These are phyloP conservation scores for Dioszegia crocea DNA, from an alignment of 768 basidiomycete genomes.

Conservation along the genomic window DNA sequence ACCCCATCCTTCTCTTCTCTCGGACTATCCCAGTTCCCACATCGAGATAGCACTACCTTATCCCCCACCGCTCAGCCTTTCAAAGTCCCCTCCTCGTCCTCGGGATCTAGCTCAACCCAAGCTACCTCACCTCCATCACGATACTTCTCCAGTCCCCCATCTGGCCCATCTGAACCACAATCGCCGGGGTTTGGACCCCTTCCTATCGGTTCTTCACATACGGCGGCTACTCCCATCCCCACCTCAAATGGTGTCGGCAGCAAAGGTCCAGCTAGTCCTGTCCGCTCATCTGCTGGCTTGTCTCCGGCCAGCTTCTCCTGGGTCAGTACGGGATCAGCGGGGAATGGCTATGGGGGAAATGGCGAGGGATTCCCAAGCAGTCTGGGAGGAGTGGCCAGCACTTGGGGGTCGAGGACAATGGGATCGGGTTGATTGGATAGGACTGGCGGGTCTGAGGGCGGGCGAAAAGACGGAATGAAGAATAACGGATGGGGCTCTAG, in stretches of 20 bases:
- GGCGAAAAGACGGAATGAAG: too few species aligned
- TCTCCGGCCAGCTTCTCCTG: background rate
- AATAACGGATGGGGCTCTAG: too few species aligned
- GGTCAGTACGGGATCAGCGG: background rate
- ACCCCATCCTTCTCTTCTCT: conserved; percentile 6
- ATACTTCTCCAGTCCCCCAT: conserved; percentile 1
- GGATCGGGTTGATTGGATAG: too few species aligned
- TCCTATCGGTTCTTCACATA: too few species aligned
- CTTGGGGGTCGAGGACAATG: background rate
- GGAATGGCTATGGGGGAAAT: background rate
- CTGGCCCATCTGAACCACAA: background rate
- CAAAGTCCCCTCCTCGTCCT: conserved; percentile 13
- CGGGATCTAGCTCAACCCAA: background rate
- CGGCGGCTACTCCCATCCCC: background rate
- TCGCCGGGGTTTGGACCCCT: too few species aligned
- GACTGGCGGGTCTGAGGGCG: too few species aligned
- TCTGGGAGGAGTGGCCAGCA: conserved; percentile 2
- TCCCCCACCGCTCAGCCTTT: conserved; percentile 43
- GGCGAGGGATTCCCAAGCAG: conserved; percentile 1
- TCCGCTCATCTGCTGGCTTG: background rate
- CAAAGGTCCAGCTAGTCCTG: background rate
- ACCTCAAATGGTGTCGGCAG: background rate
- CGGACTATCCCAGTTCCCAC: background rate
- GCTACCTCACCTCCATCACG: conserved; percentile 11
- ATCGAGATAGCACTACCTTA: conserved; percentile 20